Conservation (phyloP, 2,329 filamentous ascomycete genomes). For the Xylaria sp. region DNA sequence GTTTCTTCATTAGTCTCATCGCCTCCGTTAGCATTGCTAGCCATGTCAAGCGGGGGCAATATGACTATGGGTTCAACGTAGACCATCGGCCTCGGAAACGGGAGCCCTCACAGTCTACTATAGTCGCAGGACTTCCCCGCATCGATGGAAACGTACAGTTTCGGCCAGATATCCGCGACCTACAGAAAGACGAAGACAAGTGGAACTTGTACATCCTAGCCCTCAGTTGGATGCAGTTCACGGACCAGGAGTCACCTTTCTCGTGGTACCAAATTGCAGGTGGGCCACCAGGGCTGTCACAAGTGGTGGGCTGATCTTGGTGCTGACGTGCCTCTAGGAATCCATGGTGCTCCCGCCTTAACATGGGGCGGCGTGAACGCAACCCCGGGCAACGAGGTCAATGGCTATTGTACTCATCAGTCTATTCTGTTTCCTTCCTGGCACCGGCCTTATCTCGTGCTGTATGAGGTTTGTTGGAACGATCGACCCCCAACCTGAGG, state of each 20-base stretch:
- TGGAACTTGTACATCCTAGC: conserved; percentile 80
- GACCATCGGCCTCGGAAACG: conserved; percentile 44
- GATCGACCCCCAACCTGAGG: neutral
- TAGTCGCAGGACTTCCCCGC: conserved; percentile 48
- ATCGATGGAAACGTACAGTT: conserved; percentile 46
- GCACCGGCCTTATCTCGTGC: conserved; percentile 78
- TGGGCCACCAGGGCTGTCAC: conserved; percentile 36
- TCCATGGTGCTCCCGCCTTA: conserved; percentile 74
- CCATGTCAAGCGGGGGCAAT: conserved; percentile 33
- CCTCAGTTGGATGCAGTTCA: conserved; percentile 71
- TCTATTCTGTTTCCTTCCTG: conserved; percentile 78
- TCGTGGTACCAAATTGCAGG: conserved; percentile 82
- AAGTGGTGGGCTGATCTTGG: neutral
- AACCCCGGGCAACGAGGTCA: conserved; percentile 53
- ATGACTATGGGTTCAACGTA: conserved; percentile 56
- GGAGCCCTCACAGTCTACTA: conserved; percentile 37
- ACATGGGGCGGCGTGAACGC: conserved; percentile 57
- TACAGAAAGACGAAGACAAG: conserved; percentile 64
- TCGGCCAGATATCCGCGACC: conserved; percentile 69
- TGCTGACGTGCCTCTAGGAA: conserved; percentile 53
- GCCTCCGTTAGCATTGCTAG: conserved; percentile 6
- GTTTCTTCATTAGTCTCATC: conserved; percentile 8
- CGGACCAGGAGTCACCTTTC: conserved; percentile 61
- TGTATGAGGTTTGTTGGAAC: conserved; percentile 53
- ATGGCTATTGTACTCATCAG: conserved; percentile 77